Base-by-base conservation (phyloP, 139 green algal genomes). In the Tetratostichococcus sp. region DNA sequence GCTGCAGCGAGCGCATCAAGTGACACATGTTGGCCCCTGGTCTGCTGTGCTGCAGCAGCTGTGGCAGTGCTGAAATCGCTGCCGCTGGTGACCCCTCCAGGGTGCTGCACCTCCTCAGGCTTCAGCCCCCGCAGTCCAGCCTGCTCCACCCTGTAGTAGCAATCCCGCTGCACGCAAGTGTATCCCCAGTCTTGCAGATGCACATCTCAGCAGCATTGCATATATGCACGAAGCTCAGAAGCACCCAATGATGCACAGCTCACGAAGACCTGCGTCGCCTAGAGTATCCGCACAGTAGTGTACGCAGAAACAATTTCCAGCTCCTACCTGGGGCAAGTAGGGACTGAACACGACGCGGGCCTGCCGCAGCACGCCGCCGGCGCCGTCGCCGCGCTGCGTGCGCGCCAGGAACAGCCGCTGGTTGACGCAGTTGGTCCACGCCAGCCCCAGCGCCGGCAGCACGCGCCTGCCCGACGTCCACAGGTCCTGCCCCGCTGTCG, bases 361-460 rank as follows among this genome's bases (percentile, higher is more conserved):
- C 33, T 21, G 42, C 43, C 42, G 75, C 70, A 35, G 59, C 66
- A 1, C 43, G 39, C 74, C 35, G 4, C 31, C 23, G 4, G 43
- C 2, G n/a, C 28, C 23, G 30, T 34, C 0, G 25, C 30, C 2
- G 8, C n/a, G 34, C 35, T 35, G 30, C 43, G 8, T 43, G 31
- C 84, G 78, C 0, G 83, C 80, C 16, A 88, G 77, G 70, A 95
- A 92, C 1, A 95, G 33, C 34, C 90, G 82, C 35, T 65, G 79
- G 70, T 84, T 91, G 30, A 95, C 77, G 79, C 90, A 95, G 83
- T 90, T 91, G 19, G 89, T 75, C 90, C 90, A 95, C 2, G 87
- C 84, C 65, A 96, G 78, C 16, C 90, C 90, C 34, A 95, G 78
- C 0, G 91, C 85, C 4, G 90, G 90, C 43, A 89, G 43, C 57